Conservation (phyloP, 257 asterid genomes). For the Nicotiana otophora region DNA sequence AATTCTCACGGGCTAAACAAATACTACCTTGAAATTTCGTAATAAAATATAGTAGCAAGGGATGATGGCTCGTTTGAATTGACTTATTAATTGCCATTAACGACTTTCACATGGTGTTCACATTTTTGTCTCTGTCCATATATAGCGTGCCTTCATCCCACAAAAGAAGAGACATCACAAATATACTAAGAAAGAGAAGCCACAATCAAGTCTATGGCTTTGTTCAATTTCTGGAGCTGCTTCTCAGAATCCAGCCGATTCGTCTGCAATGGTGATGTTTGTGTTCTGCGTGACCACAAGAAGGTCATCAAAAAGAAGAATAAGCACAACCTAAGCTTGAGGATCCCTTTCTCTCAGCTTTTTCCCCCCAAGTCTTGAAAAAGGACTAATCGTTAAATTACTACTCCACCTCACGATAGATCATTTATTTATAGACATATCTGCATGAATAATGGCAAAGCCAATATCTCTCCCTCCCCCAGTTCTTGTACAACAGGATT, state of each 20-base stretch:
- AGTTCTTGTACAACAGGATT: not conserved
- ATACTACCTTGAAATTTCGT: too few species aligned
- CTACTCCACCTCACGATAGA: not conserved
- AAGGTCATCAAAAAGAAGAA: constrained; percentile 8
- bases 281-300: constrained; percentile 21
- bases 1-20: too few species aligned
- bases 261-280: constrained; percentile 34
- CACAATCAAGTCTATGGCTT: constrained; percentile 5
- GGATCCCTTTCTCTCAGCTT: constrained; percentile 1
- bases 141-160: not conserved
- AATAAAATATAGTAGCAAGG: not conserved
- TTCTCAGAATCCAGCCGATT: constrained; percentile 18
- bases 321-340: not conserved
- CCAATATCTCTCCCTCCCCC: not conserved
- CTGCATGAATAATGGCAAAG: not conserved
- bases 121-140: not conserved
- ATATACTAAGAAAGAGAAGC: not conserved
- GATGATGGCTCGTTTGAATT: not conserved
- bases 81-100: not conserved
- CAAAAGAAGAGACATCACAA: not conserved
- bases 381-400: not conserved
- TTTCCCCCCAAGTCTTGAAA: constrained; percentile 3
- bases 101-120: not conserved
- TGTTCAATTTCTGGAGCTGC: constrained; percentile 29
- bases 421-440: not conserved